These are phyloP conservation scores for Serendipita sp. DNA, from an alignment of 768 basidiomycete genomes.

Conservation along the genomic window DNA sequence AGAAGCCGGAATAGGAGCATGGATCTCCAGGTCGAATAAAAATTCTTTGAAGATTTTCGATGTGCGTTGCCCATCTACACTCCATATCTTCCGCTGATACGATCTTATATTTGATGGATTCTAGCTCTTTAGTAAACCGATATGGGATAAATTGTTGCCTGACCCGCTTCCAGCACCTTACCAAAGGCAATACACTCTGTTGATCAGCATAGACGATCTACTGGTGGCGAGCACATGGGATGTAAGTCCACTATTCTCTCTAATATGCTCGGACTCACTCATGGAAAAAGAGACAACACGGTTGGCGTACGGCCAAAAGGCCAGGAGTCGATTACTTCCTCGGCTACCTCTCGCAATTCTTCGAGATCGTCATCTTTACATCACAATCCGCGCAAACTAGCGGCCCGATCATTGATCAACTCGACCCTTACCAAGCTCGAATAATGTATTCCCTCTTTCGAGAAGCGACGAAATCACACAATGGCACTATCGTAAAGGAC, in stretches of 20 bases:
- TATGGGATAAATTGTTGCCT: slow-evolving; percentile 83
- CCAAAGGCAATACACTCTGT: slow-evolving; percentile 80
- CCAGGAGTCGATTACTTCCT: slow-evolving; percentile 98
- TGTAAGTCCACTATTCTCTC: slow-evolving; percentile 33
- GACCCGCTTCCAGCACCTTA: slow-evolving; percentile 67
- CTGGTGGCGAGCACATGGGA: slow-evolving; percentile 90
- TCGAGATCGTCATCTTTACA: slow-evolving; percentile 94
- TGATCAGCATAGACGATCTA: slow-evolving; percentile 83
- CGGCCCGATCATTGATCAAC: slow-evolving; percentile 72
- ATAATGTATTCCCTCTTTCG: slow-evolving; percentile 84
- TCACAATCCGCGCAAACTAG: slow-evolving; percentile 72
- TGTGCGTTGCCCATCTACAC: slow-evolving; percentile 9
- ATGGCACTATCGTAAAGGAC: slow-evolving; percentile 85
- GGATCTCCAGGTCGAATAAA: slow-evolving; percentile 7
- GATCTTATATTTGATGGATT: not conserved
- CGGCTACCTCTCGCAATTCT: slow-evolving; percentile 93
- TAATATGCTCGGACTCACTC: not conserved
- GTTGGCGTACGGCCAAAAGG: slow-evolving; percentile 95
- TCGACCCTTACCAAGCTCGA: slow-evolving; percentile 86
- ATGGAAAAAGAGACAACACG: slow-evolving; percentile 55
- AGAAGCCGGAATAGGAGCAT: not conserved
- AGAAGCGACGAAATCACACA: slow-evolving; percentile 70
- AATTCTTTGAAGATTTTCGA: slow-evolving; percentile 16
- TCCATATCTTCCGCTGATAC: not conserved
- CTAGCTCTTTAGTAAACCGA: slow-evolving; percentile 85